Evolutionary conservation across 352 stramenopile species (phyloP), one percentile per base, ranked within the genome.

Genomic region (Globisporangium emineosum): DNA sequence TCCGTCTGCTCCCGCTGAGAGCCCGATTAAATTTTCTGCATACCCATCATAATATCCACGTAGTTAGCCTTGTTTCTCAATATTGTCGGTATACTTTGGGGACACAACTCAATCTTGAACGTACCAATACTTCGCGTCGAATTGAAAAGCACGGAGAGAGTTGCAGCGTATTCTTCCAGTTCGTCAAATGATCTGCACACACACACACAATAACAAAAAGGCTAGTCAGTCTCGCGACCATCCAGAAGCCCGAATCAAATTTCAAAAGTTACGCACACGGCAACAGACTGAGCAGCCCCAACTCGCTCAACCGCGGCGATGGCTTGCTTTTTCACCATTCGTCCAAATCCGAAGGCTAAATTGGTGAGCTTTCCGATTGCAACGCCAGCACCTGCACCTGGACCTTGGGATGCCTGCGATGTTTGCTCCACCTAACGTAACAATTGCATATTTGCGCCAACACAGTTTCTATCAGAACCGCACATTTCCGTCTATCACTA

Each of bases 291-390:
- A 0, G 82, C 81, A 32, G 83, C 79, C 19, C 81, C 83, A 17
- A 89, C 83, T 21, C 86, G 82, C 66, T 94, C 86, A 17, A 94
- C 86, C 8, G 82, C 86, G 32, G 86, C 83, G 50, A 92, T 89
- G 7, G 86, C 83, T 68, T 94, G 86, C 52, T 92, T 94, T 67
- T 92, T 92, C 49, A 94, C 81, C 81, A 92, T 92, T 19, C 83
- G 76, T 6, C 86, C 86, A 59, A 94, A 94, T 0, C 86, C 86
- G 60, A 87, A 86, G 0, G 86, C 86, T n/a, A 94, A 57, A 61
- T 88, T 91, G 10, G 83, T 93, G 32, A 94, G 66, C 53, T 93
- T 91, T 50, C 81, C 81, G 35, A 93, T 87, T 0, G 76, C 75
- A 8, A 59, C 50, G 10, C 65, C 75, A 60, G 69, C 64, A 6